These are phyloP conservation scores for Setaria italica DNA, from an alignment of 202 grass and related monocot genomes.

Conservation along the genomic window DNA sequence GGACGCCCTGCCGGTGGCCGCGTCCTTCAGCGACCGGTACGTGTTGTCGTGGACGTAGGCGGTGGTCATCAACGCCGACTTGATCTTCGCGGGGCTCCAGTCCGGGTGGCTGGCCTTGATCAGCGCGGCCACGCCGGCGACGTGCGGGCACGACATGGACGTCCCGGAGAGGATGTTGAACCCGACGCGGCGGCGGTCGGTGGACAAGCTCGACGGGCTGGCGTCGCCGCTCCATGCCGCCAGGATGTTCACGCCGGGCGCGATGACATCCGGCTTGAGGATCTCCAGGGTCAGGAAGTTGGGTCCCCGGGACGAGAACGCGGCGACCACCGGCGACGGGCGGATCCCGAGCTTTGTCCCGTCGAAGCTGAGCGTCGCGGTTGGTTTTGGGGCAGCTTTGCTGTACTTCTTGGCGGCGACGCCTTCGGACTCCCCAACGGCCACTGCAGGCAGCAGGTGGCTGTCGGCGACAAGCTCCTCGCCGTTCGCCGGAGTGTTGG, in stretches of 20 bases:
- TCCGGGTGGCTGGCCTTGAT: slow-evolving; percentile 79
- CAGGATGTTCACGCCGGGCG: slow-evolving; percentile 91
- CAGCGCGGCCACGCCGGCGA: slow-evolving; percentile 76
- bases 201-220: slow-evolving; percentile 69
- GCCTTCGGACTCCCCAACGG: slow-evolving; percentile 68
- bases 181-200: slow-evolving; percentile 63
- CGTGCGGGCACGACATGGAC: slow-evolving; percentile 81
- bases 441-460: slow-evolving; percentile 87
- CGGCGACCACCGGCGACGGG: slow-evolving; percentile 89
- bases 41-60: slow-evolving; percentile 88
- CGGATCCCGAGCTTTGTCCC: slow-evolving; percentile 91
- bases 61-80: slow-evolving; percentile 89
- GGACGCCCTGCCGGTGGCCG: slow-evolving; percentile 69
- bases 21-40: slow-evolving; percentile 62
- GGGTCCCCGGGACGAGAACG: slow-evolving; percentile 88
- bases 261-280: slow-evolving; percentile 88
- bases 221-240: slow-evolving; percentile 86
- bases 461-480: slow-evolving; percentile 95
- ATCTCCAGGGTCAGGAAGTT: slow-evolving; percentile 90
- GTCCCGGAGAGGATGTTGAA: slow-evolving; percentile 89
- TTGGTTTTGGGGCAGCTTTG: slow-evolving; percentile 52
- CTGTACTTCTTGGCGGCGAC: slow-evolving; percentile 65
- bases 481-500: slow-evolving; percentile 73
- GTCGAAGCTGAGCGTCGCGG: slow-evolving; percentile 73
- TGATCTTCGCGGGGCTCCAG: slow-evolving; percentile 84